Base-by-base conservation (phyloP, 371 early-diverging fungal genomes). In the Mycotypha africana region DNA sequence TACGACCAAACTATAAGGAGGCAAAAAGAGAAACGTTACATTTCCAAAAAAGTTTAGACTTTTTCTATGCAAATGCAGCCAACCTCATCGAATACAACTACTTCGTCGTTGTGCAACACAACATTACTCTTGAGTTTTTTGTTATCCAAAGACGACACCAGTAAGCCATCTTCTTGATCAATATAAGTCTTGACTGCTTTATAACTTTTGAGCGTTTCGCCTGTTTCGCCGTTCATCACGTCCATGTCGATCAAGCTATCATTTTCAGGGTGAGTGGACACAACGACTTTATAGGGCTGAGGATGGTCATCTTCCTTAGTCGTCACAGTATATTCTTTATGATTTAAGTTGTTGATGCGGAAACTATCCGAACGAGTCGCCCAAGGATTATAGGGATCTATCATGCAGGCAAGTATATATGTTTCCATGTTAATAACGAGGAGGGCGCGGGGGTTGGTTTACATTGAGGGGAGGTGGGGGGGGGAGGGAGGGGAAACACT, bases 81-180 rank as follows among this genome's bases (percentile, higher is more conserved):
- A 36, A 76, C 84, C 54, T 84, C 77, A 30, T 70, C 75, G 65
- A 86, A 86, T 23, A 88, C 80, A 38, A 79, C 69, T 5, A 88
- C 66, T 40, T 78, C 62, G 22, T 84, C 78, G 37, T 70, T 76
- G 26, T 76, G 68, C 31, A 70, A 49, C 15, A 88, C 81, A 6
- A 83, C 78, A 28, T 77, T 81, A 24, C 77, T 71, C 53, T 70
- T 75, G 47, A 76, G 62, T 28, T 56, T 47, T 22, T 74, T 70
- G 46, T 74, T 76, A 34, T 80, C 86, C 51, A 88, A 67, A 38
- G 71, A 71, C 19, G 83, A 74, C 4, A 78, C 56, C 32, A 82
- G 32, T 31, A 64, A 42, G 15, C 74, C 70, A 28, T 28, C 28
- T n/a, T 82, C 74, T 26, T 55, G 34, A 28, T 74, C 67, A 9